These are phyloP conservation scores for Flagelloscypha sp. DNA, from an alignment of 768 basidiomycete species.

Conservation along the genomic window DNA sequence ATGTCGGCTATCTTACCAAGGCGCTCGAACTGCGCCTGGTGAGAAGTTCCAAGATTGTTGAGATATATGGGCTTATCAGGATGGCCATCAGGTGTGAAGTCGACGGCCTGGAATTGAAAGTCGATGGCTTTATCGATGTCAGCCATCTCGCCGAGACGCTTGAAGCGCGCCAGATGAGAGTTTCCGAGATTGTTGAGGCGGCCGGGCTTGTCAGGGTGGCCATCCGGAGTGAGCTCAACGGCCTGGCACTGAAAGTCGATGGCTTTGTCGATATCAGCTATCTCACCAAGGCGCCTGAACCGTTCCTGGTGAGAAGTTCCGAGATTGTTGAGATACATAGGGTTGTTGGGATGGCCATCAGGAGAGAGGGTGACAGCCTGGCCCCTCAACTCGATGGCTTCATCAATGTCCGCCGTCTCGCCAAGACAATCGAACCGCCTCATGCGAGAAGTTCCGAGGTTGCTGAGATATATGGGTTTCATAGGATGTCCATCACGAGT, in stretches of 20 bases:
- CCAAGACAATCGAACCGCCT: slow-evolving; percentile 18
- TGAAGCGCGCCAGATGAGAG: slow-evolving; percentile 13
- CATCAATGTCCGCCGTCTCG: slow-evolving; percentile 16
- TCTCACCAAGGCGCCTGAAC: slow-evolving; percentile 12
- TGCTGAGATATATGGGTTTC: background rate
- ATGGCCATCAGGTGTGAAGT: slow-evolving; percentile 8
- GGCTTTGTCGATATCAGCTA: slow-evolving; percentile 19
- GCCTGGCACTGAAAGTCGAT: slow-evolving; percentile 14
- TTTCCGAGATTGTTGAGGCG: slow-evolving; percentile 8
- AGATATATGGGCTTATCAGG: slow-evolving; percentile 8
- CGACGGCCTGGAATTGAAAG: slow-evolving; percentile 4
- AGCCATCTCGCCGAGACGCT: slow-evolving; percentile 13
- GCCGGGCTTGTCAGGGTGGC: slow-evolving; percentile 3
- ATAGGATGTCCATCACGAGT: slow-evolving; percentile 12
- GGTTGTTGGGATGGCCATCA: slow-evolving; percentile 9
- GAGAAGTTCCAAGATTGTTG: slow-evolving; percentile 15
- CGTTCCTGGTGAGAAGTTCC: slow-evolving; percentile 4
- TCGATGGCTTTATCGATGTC: slow-evolving; percentile 17
- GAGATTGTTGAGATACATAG: slow-evolving; percentile 6
- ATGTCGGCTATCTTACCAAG: slow-evolving; percentile 18
- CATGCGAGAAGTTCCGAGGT: slow-evolving; percentile 9
- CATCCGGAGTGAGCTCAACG: slow-evolving; percentile 13
- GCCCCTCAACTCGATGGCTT: slow-evolving; percentile 7
- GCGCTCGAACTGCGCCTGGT: slow-evolving; percentile 16
- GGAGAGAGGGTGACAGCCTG: slow-evolving; percentile 7